Conservation (phyloP, 768 basidiomycete species). For the Boletus eberwhitei region DNA sequence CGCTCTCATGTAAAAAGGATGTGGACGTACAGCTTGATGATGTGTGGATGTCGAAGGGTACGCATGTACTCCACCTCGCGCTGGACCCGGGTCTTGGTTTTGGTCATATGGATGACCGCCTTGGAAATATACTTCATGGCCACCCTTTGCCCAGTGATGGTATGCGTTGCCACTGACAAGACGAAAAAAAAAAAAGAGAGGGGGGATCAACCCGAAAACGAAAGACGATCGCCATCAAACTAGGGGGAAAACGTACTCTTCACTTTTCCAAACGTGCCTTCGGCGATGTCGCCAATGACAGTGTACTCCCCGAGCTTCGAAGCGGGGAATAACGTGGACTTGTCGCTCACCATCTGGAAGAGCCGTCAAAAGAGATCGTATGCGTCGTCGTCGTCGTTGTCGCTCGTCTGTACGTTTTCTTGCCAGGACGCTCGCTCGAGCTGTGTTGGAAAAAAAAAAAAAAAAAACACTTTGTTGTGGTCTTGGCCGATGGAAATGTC, state of each 20-base stretch:
- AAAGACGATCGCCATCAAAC: conserved; percentile 12
- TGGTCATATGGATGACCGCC: conserved; percentile 86
- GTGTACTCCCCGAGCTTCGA: conserved; percentile 90
- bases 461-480: conserved; percentile 23
- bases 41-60: conserved; percentile 90
- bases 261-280: conserved; percentile 98
- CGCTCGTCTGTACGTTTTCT: not conserved
- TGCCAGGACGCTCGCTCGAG: not conserved
- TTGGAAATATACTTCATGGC: conserved; percentile 98
- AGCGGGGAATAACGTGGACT: conserved; percentile 43
- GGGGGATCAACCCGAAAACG: conserved; percentile 11
- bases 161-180: conserved; percentile 82
- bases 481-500: conserved; percentile 21
- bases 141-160: conserved; percentile 90
- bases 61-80: conserved; percentile 98
- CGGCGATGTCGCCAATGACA: conserved; percentile 84
- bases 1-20: too few species aligned
- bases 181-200: conserved; percentile 1
- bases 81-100: conserved; percentile 88
- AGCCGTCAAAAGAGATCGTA: conserved; percentile 6
- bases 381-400: conserved; percentile 13
- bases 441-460: conserved; percentile 22
- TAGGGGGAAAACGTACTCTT: conserved; percentile 67
- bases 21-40: conserved; percentile 84
- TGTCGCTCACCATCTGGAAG: conserved; percentile 28